Evolutionary conservation across 148 eudicot species (phyloP).

Genomic region (Spergularia marina): DNA sequence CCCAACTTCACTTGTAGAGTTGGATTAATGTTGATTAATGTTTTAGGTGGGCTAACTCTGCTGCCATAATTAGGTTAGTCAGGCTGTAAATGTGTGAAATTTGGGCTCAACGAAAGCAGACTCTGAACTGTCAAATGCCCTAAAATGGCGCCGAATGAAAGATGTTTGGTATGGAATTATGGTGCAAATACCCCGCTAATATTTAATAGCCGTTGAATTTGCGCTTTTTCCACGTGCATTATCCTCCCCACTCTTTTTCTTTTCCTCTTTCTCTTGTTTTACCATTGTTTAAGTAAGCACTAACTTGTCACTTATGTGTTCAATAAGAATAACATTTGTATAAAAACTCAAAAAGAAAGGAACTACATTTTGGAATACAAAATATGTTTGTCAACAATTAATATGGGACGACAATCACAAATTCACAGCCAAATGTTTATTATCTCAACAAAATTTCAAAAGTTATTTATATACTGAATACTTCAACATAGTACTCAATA

Average conservation of each 20-base stretch:
- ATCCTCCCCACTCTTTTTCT: not conserved
- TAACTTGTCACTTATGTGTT: not conserved
- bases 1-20: too few species aligned
- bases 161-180: not conserved
- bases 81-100: too few species aligned
- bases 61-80: not conserved
- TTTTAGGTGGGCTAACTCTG: not conserved
- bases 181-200: not conserved
- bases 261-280: not conserved
- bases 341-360: not conserved
- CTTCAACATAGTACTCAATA: too few species aligned
- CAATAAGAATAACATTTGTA: not conserved
- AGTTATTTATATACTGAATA: too few species aligned
- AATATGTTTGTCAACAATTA: too few species aligned
- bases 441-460: too few species aligned
- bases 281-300: too few species aligned
- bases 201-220: slow-evolving; percentile 3
- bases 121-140: not conserved
- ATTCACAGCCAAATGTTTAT: too few species aligned
- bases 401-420: too few species aligned
- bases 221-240: slow-evolving; percentile 5
- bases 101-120: not conserved
- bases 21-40: too few species aligned
- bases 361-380: too few species aligned
- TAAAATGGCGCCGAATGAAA: slow-evolving; percentile 13